phyloP scores from a whole-genome alignment of 2,329 filamentous ascomycete species.

The Cladophialophora carrionii region DNA sequence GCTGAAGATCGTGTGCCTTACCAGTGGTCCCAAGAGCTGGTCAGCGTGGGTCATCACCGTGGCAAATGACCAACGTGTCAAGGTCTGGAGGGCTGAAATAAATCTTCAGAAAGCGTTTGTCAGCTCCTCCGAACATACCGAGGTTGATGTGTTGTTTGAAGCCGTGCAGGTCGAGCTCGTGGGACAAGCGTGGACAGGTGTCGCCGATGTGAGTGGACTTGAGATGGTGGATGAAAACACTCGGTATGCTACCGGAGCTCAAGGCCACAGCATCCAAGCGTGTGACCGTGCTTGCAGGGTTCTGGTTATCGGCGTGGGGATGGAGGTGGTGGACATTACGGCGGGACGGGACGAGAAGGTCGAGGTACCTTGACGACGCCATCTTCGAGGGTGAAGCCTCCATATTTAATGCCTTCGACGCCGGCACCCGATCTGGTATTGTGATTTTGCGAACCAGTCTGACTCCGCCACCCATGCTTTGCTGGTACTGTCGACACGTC shows the following conservation, averaged over 20 bases:
- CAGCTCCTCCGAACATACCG: background rate
- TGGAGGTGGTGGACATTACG: constrained; percentile 29
- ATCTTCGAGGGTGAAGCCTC: no score
- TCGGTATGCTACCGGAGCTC: background rate
- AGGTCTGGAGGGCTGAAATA: constrained; percentile 48
- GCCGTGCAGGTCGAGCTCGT: constrained; percentile 27
- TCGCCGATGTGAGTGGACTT: constrained; percentile 36
- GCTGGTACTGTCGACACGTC: no score
- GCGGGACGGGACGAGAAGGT: background rate
- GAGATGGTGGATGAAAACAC: constrained; percentile 20
- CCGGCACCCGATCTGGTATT: no score
- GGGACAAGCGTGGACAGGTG: constrained; percentile 32
- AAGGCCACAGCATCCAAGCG: constrained; percentile 1
- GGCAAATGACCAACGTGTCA: constrained; percentile 54
- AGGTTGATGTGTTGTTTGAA: constrained; percentile 16
- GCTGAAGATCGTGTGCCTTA: constrained; percentile 41
- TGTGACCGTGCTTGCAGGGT: constrained; percentile 12
- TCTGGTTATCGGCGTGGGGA: constrained; percentile 36
- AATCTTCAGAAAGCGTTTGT: constrained; percentile 32
- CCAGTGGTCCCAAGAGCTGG: constrained; percentile 13
- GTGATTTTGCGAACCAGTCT: no score
- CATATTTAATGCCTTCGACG: no score
- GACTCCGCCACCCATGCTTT: no score
- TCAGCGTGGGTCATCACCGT: constrained; percentile 44
- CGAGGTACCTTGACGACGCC: no score